phyloP scores from a whole-genome alignment of 75 land plant genomes.

The Pseudotsuga menziesii region DNA sequence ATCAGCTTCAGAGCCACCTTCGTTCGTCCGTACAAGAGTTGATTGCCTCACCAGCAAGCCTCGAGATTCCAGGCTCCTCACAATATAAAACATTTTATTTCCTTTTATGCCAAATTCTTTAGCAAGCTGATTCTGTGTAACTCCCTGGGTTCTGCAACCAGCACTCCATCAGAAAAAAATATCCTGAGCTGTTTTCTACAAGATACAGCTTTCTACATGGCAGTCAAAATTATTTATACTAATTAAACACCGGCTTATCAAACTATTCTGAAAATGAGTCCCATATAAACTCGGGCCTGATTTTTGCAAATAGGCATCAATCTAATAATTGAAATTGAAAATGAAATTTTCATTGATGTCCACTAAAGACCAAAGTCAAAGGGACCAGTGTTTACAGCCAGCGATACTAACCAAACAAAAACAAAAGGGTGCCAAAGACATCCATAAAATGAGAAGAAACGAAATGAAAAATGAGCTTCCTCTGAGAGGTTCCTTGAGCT shows the following conservation, averaged over 20 bases:
- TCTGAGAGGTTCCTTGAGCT: too few relatives aligned
- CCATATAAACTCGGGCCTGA: too few relatives aligned
- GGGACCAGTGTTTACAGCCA: too few relatives aligned
- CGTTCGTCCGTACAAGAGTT: conserved; percentile 56
- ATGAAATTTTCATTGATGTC: too few relatives aligned
- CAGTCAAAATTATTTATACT: not conserved
- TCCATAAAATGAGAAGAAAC: too few relatives aligned
- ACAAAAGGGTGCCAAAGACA: too few relatives aligned
- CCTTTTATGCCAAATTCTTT: conserved; percentile 79
- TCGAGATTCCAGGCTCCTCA: conserved; percentile 70
- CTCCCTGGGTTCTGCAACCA: conserved; percentile 67
- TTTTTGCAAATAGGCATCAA: too few relatives aligned
- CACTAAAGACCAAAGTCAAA: too few relatives aligned
- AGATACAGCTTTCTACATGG: not conserved
- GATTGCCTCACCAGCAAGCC: conserved; percentile 72
- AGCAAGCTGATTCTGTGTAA: conserved; percentile 85
- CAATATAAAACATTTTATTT: conserved; percentile 74
- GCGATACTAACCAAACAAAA: too few relatives aligned
- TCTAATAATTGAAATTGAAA: too few relatives aligned
- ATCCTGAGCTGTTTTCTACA: not conserved
- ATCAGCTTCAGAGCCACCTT: conserved; percentile 21
- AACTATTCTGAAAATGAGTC: too few relatives aligned
- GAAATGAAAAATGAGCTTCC: too few relatives aligned
- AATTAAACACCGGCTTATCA: not conserved
- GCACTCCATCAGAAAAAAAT: not conserved